Base-by-base conservation (phyloP, 768 basidiomycete genomes). In the Hygrocybe coccinea region DNA sequence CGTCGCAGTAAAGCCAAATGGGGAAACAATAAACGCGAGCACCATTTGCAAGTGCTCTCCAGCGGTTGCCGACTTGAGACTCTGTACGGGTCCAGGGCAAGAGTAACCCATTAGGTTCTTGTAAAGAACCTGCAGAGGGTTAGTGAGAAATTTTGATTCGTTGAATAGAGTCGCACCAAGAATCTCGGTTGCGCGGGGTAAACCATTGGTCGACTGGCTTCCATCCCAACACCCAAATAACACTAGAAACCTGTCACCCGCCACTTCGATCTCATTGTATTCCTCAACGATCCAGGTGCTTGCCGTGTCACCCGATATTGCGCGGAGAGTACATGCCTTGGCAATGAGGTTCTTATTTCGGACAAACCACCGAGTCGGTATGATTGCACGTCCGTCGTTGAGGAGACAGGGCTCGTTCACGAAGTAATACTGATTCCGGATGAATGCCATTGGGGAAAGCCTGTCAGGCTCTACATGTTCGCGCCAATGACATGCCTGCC, bases 1-100 rank as follows among this genome's bases (percentile, higher is more conserved):
- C 73, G 44, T 78, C 75, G 54, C 76, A 76, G 57, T 77, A 77
- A 0, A 74, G 37, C 72, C 74, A 76, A 0, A 78, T 48, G 11
- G 70, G 69, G 17, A 74, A 56, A 0, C 65, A 33, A 10, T 65
- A 33, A 6, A 76, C 71, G 24, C 65, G 66, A 17, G 58, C 34
- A 0, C 73, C 73, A 1, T 71, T 56, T 0, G 73, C 68, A 5
- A 54, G 50, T 2, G 6, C 34, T 2, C 66, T 60, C 69, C 70
- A 73, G 0, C 35, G 59, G 56, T 74, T 74, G 0, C 62, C 62
- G 9, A 17, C 10, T 8, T 9, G 7, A 0, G 62, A 58, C 44
- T 64, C 45, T 1, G 64, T 63, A 10, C 54, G 43, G 1, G 59
- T 64, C 63, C 61, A 62, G 3, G 39, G 39, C 39, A 4, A 11